Evolutionary conservation across 2,329 filamentous ascomycete genomes (phyloP), one percentile per base, ranked within the genome.

Genomic region (Colletotrichum limetticola): DNA sequence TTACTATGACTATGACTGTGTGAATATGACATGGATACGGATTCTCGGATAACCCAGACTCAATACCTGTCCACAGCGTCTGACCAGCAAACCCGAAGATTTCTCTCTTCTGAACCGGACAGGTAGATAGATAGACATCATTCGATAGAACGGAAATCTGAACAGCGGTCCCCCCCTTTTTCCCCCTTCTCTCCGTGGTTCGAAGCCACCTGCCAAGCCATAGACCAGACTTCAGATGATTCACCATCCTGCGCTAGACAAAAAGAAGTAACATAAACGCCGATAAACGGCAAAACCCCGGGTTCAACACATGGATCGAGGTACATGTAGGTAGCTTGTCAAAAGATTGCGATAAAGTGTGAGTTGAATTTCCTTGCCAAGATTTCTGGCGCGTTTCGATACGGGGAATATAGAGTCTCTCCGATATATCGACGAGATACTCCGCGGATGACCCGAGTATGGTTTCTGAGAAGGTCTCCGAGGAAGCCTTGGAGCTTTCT

Each of bases 221-320:
- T 19, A 56, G 32, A 11, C 30, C 56, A 60, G 26, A 57, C 60
- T 65, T 71, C 55, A 66, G 70, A 71, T 71, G 61, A 70, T 71
- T 73, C 61, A 71, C 66, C 32, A 24, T 65, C 60, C 26, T 64
- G 59, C 55, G 49, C 24, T 66, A 70, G 22, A 35, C 37, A 56
- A 61, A 46, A 46, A 32, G 12, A 3, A 16, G 8, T 8, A 37
- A 16, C 8, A 24, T 5, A 11, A 24, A 12, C 14, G 14, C 7
- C 3, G 30, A 35, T 1, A 12, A 35, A 11, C 32, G 32, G 32
- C 32, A 35, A 35, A 35, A 35, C 32, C 11, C 32, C 32, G 32
- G 32, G 8, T 12, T 1, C 32, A 12, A 35, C 11, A 4, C 32
- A 35, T 12, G 32, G 32, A 35, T 12, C 11, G 32, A 9, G 32